phyloP scores from a whole-genome alignment of 805 yeast species.

The Komagataella mondaviorum region DNA sequence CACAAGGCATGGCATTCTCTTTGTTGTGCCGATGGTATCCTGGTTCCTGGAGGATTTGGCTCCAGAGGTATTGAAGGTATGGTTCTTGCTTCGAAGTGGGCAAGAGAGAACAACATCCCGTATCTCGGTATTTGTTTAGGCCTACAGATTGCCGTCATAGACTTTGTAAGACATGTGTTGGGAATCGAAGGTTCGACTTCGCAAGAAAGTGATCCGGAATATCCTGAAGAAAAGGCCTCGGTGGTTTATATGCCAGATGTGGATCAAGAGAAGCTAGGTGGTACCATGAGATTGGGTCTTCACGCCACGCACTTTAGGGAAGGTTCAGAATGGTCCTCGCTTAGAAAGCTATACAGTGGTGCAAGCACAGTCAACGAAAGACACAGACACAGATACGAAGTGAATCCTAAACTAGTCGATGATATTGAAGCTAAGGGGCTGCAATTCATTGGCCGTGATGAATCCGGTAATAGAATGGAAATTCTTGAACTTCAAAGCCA shows the following conservation, averaged over 20 bases:
- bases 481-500: conserved; percentile 76
- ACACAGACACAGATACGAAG: conserved; percentile 97
- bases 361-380: conserved; percentile 67
- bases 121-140: conserved; percentile 96
- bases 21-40: conserved; percentile 89
- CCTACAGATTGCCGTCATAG: conserved; percentile 93
- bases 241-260: conserved; percentile 98
- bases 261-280: conserved; percentile 91
- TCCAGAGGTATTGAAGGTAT: conserved; percentile 96
- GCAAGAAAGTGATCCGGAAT: conserved; percentile 63
- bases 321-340: conserved; percentile 50
- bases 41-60: conserved; percentile 99
- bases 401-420: conserved; percentile 71
- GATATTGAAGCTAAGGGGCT: conserved; percentile 69
- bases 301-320: conserved; percentile 76
- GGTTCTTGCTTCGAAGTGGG: conserved; percentile 95
- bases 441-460: conserved; percentile 89
- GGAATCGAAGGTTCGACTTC: conserved; percentile 61
- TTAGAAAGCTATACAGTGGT: conserved; percentile 71
- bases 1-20: conserved; percentile 93
- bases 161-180: conserved; percentile 71
- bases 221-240: conserved; percentile 50
- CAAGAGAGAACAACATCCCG: conserved; percentile 91
- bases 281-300: conserved; percentile 96
- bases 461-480: conserved; percentile 85